Evolutionary conservation across 768 basidiomycete genomes (phyloP).

Genomic region (Phaeolepiota aurea): DNA sequence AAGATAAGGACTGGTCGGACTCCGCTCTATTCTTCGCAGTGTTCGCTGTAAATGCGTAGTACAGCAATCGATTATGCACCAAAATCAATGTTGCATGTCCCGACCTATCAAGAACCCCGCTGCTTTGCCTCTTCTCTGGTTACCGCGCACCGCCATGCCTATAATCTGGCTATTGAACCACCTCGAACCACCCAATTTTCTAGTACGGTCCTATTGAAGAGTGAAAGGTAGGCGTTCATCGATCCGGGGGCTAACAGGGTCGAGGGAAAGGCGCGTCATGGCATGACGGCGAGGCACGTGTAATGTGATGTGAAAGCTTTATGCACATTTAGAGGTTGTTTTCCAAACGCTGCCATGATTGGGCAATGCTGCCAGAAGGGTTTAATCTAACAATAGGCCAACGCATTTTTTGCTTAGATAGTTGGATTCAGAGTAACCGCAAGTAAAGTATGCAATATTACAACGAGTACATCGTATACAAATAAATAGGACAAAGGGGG

Average conservation of each 20-base stretch:
- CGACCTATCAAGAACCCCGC: no score
- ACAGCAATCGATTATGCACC: no score
- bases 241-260: neutral
- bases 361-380: neutral
- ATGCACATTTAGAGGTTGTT: neutral
- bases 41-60: no score
- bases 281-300: neutral
- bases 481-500: slow-evolving; percentile 1
- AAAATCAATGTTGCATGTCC: no score
- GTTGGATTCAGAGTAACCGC: neutral
- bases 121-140: no score
- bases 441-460: slow-evolving; percentile 5
- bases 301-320: neutral
- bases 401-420: neutral
- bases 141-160: no score
- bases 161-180: neutral
- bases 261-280: no score
- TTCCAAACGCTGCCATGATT: neutral
- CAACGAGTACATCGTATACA: slow-evolving; percentile 5
- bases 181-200: neutral
- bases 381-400: no score
- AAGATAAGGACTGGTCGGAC: no score
- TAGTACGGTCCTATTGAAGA: neutral
- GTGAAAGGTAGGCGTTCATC: neutral
- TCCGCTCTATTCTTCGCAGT: no score